Evolutionary conservation across 768 basidiomycete species (phyloP).

Genomic region (Mycena vitilis): DNA sequence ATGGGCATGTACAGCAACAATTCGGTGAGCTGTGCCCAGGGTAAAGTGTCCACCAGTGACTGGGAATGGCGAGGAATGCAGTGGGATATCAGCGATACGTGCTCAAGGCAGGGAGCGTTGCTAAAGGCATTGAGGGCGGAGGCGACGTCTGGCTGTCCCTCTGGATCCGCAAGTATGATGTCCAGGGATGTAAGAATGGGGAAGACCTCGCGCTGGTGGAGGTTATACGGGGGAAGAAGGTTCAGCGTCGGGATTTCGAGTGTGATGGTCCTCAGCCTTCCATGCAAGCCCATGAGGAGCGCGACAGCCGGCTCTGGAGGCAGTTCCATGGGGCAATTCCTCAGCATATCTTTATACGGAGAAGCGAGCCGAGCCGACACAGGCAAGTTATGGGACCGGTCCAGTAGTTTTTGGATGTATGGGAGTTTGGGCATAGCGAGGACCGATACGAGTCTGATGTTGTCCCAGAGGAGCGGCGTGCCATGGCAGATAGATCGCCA

Average conservation of each 20-base stretch:
- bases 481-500: neutral
- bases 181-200: neutral
- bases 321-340: too few relatives aligned
- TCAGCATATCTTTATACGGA: neutral
- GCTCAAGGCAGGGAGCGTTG: neutral
- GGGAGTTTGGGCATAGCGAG: neutral
- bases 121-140: neutral
- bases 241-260: neutral
- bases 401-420: neutral
- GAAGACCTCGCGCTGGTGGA: neutral
- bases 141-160: neutral
- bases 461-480: neutral
- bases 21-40: constrained; percentile 2
- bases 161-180: neutral
- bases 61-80: neutral
- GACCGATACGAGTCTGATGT: neutral
- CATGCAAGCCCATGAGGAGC: neutral
- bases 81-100: neutral
- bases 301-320: neutral
- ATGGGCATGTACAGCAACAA: neutral
- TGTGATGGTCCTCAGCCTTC: neutral
- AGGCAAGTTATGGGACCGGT: neutral
- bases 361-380: neutral
- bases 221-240: neutral
- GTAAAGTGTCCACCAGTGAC: neutral